Percentiles rank a stretch among this genome's conserved stretches.
phyloP scores from a whole-genome alignment of 371 early-diverging fungal genomes.

The Mucor piriformis region DNA sequence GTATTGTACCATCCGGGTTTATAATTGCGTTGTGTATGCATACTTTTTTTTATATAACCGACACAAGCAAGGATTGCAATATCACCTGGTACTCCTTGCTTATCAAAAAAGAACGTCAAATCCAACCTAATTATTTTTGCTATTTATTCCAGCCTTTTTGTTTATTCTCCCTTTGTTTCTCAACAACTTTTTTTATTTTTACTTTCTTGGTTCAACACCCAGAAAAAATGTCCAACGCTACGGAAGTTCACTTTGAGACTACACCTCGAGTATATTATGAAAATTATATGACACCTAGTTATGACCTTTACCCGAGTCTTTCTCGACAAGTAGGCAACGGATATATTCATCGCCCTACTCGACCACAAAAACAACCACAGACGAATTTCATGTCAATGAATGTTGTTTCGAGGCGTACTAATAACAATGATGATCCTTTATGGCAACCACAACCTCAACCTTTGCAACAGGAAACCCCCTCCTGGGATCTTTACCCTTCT shows the following conservation, averaged over 20 bases:
- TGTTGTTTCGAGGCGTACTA: conserved; percentile 8
- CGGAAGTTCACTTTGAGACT: conserved; percentile 34
- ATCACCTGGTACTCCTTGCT: conserved; percentile 7
- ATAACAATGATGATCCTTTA: conserved; percentile 15
- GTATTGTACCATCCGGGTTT: neutral
- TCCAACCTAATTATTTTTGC: conserved; percentile 2
- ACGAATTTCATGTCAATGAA: conserved; percentile 28
- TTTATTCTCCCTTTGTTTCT: conserved; percentile 8
- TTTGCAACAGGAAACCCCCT: conserved; percentile 16
- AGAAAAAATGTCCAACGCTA: conserved; percentile 16
- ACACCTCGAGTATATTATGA: conserved; percentile 44
- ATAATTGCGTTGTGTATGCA: neutral
- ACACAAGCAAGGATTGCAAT: neutral
- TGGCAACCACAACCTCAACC: conserved; percentile 19
- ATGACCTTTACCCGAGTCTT: conserved; percentile 47
- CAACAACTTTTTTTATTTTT: conserved; percentile 3
- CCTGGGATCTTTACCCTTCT: conserved; percentile 50
- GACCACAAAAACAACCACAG: conserved; percentile 21
- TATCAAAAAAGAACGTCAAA: conserved; percentile 9
- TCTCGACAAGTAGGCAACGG: conserved; percentile 44
- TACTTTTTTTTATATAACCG: neutral
- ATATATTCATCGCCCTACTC: conserved; percentile 25
- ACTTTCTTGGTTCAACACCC: conserved; percentile 28
- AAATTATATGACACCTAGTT: conserved; percentile 40
- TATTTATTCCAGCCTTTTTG: conserved; percentile 3